Evolutionary conservation across 257 asterid genomes (phyloP).

Genomic region (Plantago major): DNA sequence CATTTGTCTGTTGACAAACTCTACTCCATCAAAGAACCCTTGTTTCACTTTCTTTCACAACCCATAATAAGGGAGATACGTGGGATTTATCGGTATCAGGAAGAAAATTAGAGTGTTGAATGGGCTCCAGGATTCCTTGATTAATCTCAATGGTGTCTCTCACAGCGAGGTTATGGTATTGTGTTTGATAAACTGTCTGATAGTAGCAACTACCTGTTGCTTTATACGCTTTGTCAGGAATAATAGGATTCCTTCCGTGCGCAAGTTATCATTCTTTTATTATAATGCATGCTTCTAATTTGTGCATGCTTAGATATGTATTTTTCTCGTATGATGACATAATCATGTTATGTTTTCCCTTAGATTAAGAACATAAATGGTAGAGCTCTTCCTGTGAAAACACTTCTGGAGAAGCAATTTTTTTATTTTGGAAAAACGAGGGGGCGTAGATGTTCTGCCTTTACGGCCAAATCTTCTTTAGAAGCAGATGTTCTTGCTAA

Average conservation of each 20-base stretch:
- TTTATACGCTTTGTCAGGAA: background rate
- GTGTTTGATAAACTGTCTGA: too few relatives aligned
- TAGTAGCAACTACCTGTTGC: too few relatives aligned
- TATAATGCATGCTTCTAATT: background rate
- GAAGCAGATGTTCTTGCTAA: conserved; percentile 44
- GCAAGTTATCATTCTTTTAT: background rate
- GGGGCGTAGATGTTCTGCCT: conserved; percentile 19
- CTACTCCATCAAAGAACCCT: too few relatives aligned
- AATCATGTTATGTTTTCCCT: conserved; percentile 14
- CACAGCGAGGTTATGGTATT: too few relatives aligned
- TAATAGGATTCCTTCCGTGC: background rate
- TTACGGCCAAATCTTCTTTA: conserved; percentile 43
- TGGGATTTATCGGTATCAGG: too few relatives aligned
- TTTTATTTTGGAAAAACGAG: conserved; percentile 18
- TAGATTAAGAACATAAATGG: conserved; percentile 40
- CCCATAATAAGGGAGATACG: too few relatives aligned
- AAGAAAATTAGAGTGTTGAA: too few relatives aligned
- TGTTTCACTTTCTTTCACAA: too few relatives aligned
- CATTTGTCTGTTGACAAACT: too few relatives aligned
- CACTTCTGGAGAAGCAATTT: conserved; percentile 23
- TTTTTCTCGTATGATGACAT: conserved; percentile 9
- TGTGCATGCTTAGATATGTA: background rate
- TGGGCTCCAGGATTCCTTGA: too few relatives aligned
- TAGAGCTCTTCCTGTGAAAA: conserved; percentile 23
- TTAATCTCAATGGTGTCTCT: too few relatives aligned